Base-by-base conservation (phyloP, 2,329 filamentous ascomycete species). In the Ascochyta clinopodiicola region DNA sequence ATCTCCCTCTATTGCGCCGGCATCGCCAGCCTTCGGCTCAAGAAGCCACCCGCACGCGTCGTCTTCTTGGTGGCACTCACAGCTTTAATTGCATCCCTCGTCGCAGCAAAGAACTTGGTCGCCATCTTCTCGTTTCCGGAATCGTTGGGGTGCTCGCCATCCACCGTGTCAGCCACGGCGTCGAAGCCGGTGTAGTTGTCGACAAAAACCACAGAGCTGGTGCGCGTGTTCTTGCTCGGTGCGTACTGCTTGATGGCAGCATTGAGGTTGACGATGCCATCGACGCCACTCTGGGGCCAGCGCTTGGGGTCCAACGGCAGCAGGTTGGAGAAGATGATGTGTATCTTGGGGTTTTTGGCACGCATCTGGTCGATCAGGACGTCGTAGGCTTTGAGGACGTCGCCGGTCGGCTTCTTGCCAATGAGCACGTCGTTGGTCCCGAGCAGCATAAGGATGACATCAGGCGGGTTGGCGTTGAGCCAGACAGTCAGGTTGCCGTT, bases 361-460 rank as follows among this genome's bases (percentile, higher is more conserved):
- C 78, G 64, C 78, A 81, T 81, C 57, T 79, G 73, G 2, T 65
- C 67, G 1, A 80, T 66, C 21, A 81, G 58, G 5, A 64, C 73
- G 9, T 70, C 66, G 56, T 76, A 80, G 1, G 78, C 75, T 3
- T 60, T 62, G 22, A 78, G 52, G 17, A 78, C 77, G 9, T 74
- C 69, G n/a, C 58, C 56, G 0, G 54, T 56, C 1, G 72, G 54
- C 22, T 67, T 68, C 44, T 73, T 68, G 46, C 70, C 71, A 22
- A 70, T 68, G 64, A 76, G 75, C 2, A 78, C 70, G 56, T 80
- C 79, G 68, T 79, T 79, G 12, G 77, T 78, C 4, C 77, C 78
- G 2, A 81, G 66, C 57, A 80, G 77, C 77, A 81, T 79, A 67
- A 80, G 68, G 39, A 80, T 73, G n/a, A 81, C 67, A 55, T 80